Percentiles rank a stretch among this genome's conserved stretches.
phyloP scores from a whole-genome alignment of 805 yeast species.

The Starmera caribaea region DNA sequence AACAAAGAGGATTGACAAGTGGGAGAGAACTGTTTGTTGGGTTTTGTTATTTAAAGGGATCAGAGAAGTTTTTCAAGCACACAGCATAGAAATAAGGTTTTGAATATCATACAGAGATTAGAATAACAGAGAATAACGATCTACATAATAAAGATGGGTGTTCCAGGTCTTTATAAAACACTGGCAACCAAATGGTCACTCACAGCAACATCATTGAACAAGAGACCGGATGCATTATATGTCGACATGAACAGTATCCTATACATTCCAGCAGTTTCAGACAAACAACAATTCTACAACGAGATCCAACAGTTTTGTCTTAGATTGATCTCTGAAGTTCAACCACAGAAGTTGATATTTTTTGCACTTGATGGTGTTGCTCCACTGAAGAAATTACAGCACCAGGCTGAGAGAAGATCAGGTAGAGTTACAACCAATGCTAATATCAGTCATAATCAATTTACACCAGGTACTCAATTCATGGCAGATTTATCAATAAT shows the following conservation, averaged over 20 bases:
- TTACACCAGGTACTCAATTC: slow-evolving; percentile 93
- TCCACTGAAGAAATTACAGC: slow-evolving; percentile 93
- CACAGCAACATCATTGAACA: neutral
- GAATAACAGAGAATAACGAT: no score
- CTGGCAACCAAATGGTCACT: neutral
- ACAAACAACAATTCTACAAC: slow-evolving; percentile 72
- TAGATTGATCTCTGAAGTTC: slow-evolving; percentile 66
- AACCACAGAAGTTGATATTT: slow-evolving; percentile 67
- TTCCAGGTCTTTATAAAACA: neutral
- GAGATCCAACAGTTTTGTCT: slow-evolving; percentile 78
- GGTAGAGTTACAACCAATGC: slow-evolving; percentile 71
- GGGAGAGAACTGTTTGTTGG: no score
- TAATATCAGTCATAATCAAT: slow-evolving; percentile 76
- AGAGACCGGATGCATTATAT: slow-evolving; percentile 78
- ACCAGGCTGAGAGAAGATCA: slow-evolving; percentile 86
- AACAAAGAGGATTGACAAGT: no score
- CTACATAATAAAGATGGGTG: no score
- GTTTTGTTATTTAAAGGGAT: no score
- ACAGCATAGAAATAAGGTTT: no score
- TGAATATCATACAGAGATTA: no score
- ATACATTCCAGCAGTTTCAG: slow-evolving; percentile 50
- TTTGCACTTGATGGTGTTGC: slow-evolving; percentile 98
- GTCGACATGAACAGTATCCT: slow-evolving; percentile 92
- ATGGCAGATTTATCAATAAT: slow-evolving; percentile 73
- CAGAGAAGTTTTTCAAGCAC: no score